Percentiles rank a stretch among this genome's conserved stretches.
phyloP scores from a whole-genome alignment of 192 early-diverging fungal genomes.

The Backusella parvicylindrica region DNA sequence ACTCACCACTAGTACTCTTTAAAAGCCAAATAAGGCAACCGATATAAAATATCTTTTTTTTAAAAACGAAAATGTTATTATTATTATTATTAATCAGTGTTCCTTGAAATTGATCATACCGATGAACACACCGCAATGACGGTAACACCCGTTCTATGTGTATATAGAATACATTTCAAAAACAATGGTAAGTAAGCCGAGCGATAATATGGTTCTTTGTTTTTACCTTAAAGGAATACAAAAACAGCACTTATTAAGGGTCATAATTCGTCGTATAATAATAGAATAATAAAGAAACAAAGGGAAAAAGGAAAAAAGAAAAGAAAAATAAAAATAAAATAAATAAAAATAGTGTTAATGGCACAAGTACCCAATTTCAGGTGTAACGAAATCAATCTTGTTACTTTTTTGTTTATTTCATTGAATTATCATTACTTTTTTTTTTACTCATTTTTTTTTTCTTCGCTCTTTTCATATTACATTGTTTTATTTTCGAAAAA shows the following conservation, averaged over 20 bases:
- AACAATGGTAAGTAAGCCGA: background rate
- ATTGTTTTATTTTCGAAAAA: background rate
- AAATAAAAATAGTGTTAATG: background rate
- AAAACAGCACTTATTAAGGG: constrained; percentile 9
- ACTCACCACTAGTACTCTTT: background rate
- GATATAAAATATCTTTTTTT: background rate
- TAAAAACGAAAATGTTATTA: no score
- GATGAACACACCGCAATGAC: background rate
- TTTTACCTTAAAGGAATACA: constrained; percentile 7
- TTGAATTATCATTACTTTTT: background rate
- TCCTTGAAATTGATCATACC: background rate
- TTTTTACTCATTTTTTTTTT: background rate
- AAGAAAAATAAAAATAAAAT: background rate
- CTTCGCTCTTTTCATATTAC: background rate
- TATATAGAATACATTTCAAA: no score
- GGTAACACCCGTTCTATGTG: background rate
- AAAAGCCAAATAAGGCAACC: background rate
- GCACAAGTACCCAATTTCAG: background rate
- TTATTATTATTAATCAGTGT: background rate
- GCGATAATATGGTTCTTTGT: background rate
- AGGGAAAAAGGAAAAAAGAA: background rate
- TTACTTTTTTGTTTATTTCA: background rate
- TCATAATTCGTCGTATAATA: background rate
- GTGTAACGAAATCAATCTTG: background rate
- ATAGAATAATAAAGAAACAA: no score